Evolutionary conservation across 352 stramenopile genomes (phyloP), one percentile per base, ranked within the genome.

Genomic region (Phytopythium mirpurense): DNA sequence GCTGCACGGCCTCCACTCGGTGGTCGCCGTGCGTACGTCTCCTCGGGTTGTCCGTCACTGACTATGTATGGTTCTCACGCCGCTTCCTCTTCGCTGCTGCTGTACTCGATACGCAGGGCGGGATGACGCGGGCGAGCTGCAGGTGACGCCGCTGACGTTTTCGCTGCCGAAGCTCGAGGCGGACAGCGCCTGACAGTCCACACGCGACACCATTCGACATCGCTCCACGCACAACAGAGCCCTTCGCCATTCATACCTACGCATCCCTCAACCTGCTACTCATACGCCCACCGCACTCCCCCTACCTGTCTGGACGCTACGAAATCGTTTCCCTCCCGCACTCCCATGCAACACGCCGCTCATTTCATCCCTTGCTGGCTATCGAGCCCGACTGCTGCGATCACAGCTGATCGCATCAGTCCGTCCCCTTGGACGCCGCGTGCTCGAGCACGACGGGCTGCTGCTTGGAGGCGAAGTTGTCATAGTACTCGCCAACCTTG

Each of bases 401-500:
- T n/a, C n/a, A n/a, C n/a, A n/a, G n/a, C n/a, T 10, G 1, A 29
- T 12, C 3, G 21, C 19, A 11, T 45, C 40, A 45, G 8, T 45
- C 40, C n/a, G 14, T 5, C 11, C 19, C 21, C 40, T n/a, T 29
- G 8, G 19, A 26, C 40, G 40, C 21, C 40, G 6, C 40, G 40
- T 29, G 40, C 40, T 90, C 61, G 59, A 93, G 70, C 43, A 90
- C 77, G 46, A 96, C 86, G 32, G 85, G 61, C 74, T 90, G 83
- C 51, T 74, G 69, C 72, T 93, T 86, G 16, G 78, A 88, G 51
- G 86, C 86, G 64, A 92, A 95, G 19, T 93, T 61, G 75, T 95
- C 84, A 67, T 96, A 96, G 83, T 95, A 94, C 67, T 95, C 75
- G 23, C 88, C 85, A 37, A 96, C 90, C 76, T 94, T 91, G 72